Percentiles rank a stretch among this genome's conserved stretches.
phyloP scores from a whole-genome alignment of 2,329 filamentous ascomycete species.

The Fusarium hostae region DNA sequence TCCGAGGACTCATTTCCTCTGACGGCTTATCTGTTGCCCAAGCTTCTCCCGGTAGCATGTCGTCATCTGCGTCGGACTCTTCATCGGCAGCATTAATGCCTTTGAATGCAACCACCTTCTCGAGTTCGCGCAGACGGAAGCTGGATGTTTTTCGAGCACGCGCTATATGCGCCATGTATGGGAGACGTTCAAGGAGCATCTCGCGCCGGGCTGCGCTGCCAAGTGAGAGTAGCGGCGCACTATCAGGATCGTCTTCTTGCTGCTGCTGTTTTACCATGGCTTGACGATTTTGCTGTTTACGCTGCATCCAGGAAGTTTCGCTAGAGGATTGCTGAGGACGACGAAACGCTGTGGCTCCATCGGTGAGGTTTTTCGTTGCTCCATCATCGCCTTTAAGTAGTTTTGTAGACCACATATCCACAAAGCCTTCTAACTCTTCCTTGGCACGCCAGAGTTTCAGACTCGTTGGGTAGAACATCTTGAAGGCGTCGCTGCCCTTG shows the following conservation, averaged over 20 bases:
- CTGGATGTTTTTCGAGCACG: constrained; percentile 53
- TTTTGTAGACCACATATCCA: constrained; percentile 75
- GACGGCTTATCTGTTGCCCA: constrained; percentile 72
- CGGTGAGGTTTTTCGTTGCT: constrained; percentile 54
- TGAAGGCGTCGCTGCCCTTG: constrained; percentile 72
- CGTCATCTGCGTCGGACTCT: constrained; percentile 59
- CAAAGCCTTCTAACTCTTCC: constrained; percentile 81
- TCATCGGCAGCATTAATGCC: constrained; percentile 65
- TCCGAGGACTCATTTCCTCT: constrained; percentile 63
- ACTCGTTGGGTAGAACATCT: constrained; percentile 92
- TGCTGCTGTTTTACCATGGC: constrained; percentile 24
- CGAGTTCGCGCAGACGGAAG: constrained; percentile 66
- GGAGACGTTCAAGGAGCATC: constrained; percentile 85
- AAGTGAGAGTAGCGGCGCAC: constrained; percentile 63
- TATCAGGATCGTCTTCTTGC: constrained; percentile 36
- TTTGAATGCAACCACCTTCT: constrained; percentile 75
- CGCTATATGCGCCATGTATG: constrained; percentile 80
- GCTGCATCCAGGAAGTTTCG: constrained; percentile 51
- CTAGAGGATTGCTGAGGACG: constrained; percentile 50
- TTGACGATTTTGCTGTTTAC: constrained; percentile 45
- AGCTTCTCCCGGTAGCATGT: constrained; percentile 55
- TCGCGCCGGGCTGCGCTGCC: constrained; percentile 76
- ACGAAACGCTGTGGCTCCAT: constrained; percentile 62
- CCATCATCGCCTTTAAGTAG: constrained; percentile 66
- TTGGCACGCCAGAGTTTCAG: constrained; percentile 84